Evolutionary conservation across 192 early-diverging fungal species (phyloP).

Genomic region (Allomyces javanicus): DNA sequence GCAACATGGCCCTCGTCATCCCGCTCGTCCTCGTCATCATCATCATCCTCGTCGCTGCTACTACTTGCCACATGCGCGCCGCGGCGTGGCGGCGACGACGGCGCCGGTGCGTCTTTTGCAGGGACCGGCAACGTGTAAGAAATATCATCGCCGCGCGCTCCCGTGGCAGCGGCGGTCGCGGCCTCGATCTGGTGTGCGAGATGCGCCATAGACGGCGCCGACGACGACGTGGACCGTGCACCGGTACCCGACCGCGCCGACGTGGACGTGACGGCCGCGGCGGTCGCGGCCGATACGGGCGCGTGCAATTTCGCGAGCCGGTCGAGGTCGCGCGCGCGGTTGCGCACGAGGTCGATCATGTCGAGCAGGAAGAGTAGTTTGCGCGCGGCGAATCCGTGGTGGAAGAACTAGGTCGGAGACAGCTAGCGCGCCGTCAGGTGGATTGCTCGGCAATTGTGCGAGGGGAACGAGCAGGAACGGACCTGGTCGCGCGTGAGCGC

Average conservation of each 20-base stretch:
- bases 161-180: background rate
- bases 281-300: no score
- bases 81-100: background rate
- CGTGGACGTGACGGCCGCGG: background rate
- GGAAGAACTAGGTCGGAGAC: constrained; percentile 1
- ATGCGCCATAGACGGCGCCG: background rate
- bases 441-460: no score
- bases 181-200: no score
- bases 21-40: background rate
- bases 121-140: background rate
- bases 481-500: constrained; percentile 24
- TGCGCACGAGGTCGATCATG: background rate
- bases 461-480: constrained; percentile 3
- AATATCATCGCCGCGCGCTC: background rate
- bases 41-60: background rate
- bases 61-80: background rate
- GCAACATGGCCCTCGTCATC: no score
- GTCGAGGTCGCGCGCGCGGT: background rate
- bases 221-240: background rate
- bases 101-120: background rate
- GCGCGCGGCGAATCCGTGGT: constrained; percentile 5
- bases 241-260: background rate
- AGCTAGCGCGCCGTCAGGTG: no score
- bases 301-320: background rate
- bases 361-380: constrained; percentile 5